phyloP scores from a whole-genome alignment of 2,329 filamentous ascomycete genomes.

The Pyricularia sp. region DNA sequence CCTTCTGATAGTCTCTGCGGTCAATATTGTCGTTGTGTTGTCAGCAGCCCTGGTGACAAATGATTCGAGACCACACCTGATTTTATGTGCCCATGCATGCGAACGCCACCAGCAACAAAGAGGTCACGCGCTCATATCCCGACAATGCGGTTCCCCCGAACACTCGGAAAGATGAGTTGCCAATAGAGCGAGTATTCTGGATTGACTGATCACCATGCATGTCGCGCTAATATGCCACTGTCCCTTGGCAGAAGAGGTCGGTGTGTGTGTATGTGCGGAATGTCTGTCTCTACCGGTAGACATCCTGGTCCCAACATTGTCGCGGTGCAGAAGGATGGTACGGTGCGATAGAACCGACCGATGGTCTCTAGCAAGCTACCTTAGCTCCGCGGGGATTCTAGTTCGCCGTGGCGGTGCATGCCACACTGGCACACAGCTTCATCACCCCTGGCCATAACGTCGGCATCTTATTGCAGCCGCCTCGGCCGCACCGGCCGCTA shows the following conservation, averaged over 20 bases:
- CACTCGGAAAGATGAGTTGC: neutral
- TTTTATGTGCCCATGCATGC: neutral
- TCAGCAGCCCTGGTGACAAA: neutral
- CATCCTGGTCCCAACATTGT: neutral
- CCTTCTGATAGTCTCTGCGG: neutral
- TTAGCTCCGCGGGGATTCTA: neutral
- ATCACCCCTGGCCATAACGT: neutral
- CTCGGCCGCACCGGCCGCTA: no score
- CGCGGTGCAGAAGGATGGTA: neutral
- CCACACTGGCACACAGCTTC: neutral
- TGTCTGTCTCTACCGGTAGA: neutral
- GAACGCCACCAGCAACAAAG: neutral
- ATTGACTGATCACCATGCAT: neutral
- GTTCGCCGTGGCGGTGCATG: neutral
- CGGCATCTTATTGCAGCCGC: neutral
- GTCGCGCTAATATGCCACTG: neutral
- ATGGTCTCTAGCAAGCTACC: neutral
- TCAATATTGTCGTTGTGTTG: no score
- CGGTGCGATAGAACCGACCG: neutral
- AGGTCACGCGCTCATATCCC: slow-evolving; percentile 1
- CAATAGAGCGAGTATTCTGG: neutral
- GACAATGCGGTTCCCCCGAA: slow-evolving; percentile 3
- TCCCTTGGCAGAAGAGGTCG: neutral
- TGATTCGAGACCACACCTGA: neutral
- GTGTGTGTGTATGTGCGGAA: neutral